These are phyloP conservation scores for Gaertneriomyces semiglobifer DNA, from an alignment of 192 early-diverging fungal genomes.

Conservation along the genomic window DNA sequence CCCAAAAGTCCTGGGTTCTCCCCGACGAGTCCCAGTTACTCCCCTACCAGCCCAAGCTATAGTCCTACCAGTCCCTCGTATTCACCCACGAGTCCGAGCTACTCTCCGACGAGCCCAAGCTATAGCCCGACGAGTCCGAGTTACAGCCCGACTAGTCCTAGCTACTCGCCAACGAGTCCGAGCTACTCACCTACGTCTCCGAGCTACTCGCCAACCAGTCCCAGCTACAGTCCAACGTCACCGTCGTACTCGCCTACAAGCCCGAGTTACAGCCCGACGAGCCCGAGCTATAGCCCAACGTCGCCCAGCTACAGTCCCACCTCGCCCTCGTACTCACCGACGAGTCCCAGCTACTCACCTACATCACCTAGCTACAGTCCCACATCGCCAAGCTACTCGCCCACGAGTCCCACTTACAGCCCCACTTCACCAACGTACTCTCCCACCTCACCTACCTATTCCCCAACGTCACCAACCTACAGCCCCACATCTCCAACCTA, in stretches of 20 bases:
- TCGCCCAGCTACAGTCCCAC: slow-evolving; percentile 59
- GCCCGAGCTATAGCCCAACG: slow-evolving; percentile 56
- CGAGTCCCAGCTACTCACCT: slow-evolving; percentile 72
- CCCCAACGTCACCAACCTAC: slow-evolving; percentile 68
- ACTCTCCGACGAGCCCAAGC: slow-evolving; percentile 67
- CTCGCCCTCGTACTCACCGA: slow-evolving; percentile 71
- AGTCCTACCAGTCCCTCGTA: slow-evolving; percentile 72
- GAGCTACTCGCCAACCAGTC: slow-evolving; percentile 65
- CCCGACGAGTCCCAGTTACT: slow-evolving; percentile 65
- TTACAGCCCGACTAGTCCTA: slow-evolving; percentile 70
- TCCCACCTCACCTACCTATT: slow-evolving; percentile 70
- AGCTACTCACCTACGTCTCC: slow-evolving; percentile 56
- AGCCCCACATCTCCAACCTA: slow-evolving; percentile 75
- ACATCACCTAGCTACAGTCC: slow-evolving; percentile 71
- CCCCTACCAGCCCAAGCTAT: slow-evolving; percentile 52
- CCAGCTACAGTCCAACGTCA: slow-evolving; percentile 73
- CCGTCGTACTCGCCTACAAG: slow-evolving; percentile 71
- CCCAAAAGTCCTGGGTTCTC: slow-evolving; percentile 46
- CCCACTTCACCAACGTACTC: slow-evolving; percentile 72
- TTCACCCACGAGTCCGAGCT: slow-evolving; percentile 70
- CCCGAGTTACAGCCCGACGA: slow-evolving; percentile 60
- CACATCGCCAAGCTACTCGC: slow-evolving; percentile 70
- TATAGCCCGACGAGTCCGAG: slow-evolving; percentile 59
- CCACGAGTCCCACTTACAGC: slow-evolving; percentile 67
- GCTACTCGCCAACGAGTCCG: slow-evolving; percentile 69